Evolutionary conservation across 768 basidiomycete species (phyloP).

Genomic region (Leucocoprinus sp.): DNA sequence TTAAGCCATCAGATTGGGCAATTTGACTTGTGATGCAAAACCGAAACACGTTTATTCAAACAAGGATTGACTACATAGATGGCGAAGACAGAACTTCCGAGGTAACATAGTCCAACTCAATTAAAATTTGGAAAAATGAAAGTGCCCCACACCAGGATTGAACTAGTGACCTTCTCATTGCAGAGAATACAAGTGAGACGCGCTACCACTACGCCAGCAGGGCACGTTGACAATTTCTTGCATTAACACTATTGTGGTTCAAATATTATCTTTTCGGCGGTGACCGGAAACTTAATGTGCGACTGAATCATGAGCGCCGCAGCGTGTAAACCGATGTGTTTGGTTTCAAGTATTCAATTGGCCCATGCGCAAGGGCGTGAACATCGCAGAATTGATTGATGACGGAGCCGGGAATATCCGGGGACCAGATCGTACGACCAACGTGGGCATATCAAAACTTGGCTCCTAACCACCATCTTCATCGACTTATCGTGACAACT

Average conservation of each 20-base stretch:
- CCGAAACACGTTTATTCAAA: background rate
- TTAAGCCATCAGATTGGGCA: background rate
- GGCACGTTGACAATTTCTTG: conserved; percentile 13
- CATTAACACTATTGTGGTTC: background rate
- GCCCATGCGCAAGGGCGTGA: background rate
- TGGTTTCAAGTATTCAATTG: background rate
- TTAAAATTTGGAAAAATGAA: conserved; percentile 9
- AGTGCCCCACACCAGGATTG: conserved; percentile 32
- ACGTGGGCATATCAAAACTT: conserved; percentile 10
- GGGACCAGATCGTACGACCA: conserved; percentile 1
- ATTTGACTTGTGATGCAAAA: background rate
- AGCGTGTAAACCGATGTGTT: too few species aligned
- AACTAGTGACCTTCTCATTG: conserved; percentile 35
- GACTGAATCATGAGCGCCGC: too few species aligned
- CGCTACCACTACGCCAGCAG: conserved; percentile 33
- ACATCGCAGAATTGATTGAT: background rate
- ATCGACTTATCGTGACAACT: conserved; percentile 23
- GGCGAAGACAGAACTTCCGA: background rate
- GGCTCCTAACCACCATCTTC: conserved; percentile 9
- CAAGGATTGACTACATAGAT: background rate
- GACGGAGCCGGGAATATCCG: conserved; percentile 1
- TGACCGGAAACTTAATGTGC: background rate
- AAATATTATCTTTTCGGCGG: background rate
- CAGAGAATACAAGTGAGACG: conserved; percentile 36
- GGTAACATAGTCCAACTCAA: too few species aligned